Evolutionary conservation across 306 rosid genomes (phyloP).

Genomic region (Cucumis hystrix): DNA sequence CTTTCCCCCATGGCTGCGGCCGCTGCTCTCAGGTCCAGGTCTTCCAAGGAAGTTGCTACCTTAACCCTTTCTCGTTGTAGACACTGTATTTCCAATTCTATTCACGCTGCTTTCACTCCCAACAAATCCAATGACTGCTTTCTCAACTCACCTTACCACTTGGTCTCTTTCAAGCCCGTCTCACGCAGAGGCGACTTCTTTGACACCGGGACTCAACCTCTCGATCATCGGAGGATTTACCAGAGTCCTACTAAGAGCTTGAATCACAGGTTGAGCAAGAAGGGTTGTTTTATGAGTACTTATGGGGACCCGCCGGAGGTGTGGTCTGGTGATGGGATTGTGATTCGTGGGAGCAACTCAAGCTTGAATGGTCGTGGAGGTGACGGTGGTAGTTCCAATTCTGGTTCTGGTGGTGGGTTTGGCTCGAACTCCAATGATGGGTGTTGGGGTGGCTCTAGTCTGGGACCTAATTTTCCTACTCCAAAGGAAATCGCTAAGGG

Average conservation of each 20-base stretch:
- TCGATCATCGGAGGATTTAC: constrained; percentile 7
- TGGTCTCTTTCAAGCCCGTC: constrained; percentile 62
- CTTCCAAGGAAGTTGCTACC: constrained; percentile 42
- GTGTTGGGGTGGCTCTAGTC: constrained; percentile 78
- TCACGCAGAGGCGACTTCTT: constrained; percentile 44
- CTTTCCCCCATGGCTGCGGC: constrained; percentile 30
- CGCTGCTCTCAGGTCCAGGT: constrained; percentile 63
- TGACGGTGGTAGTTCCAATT: constrained; percentile 27
- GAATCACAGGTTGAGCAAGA: constrained; percentile 12
- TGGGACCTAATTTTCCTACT: constrained; percentile 73
- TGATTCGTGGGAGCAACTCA: constrained; percentile 37
- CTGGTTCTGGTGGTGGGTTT: constrained; percentile 50
- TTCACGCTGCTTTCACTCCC: constrained; percentile 29
- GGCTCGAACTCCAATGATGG: constrained; percentile 49
- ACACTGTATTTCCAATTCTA: constrained; percentile 30
- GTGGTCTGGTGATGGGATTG: constrained; percentile 89
- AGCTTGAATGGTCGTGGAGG: constrained; percentile 39
- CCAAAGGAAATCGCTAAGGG: constrained; percentile 88
- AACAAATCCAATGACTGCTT: constrained; percentile 27
- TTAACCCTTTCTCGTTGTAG: constrained; percentile 38
- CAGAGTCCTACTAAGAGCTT: constrained; percentile 13
- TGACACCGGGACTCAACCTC: constrained; percentile 15
- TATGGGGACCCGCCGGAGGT: constrained; percentile 83
- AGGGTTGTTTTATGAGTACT: constrained; percentile 20
- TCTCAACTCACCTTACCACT: constrained; percentile 40